A percentile compares a stretch with the other conserved stretches of the same genome.
These are phyloP conservation scores for Neonectria magnoliae DNA, from an alignment of 2,329 filamentous ascomycete species.

Conservation along the genomic window DNA sequence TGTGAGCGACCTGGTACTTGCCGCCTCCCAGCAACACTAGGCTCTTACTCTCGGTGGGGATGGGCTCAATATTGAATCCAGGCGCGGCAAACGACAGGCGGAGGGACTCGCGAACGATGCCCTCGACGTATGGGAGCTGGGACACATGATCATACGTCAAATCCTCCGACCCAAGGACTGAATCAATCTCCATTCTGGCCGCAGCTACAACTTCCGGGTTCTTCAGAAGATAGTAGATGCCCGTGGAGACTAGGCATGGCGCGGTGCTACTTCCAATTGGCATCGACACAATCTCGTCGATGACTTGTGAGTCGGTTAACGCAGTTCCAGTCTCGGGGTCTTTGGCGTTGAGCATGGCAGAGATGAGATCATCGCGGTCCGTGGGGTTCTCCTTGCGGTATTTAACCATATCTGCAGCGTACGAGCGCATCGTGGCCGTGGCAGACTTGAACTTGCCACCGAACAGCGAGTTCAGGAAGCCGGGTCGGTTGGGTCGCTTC, in stretches of 20 bases:
- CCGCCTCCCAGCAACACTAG: slow-evolving; percentile 60
- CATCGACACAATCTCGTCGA: slow-evolving; percentile 76
- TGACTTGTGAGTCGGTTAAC: slow-evolving; percentile 68
- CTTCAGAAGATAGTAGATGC: slow-evolving; percentile 62
- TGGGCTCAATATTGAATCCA: slow-evolving; percentile 64
- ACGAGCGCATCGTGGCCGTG: slow-evolving; percentile 64
- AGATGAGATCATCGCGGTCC: slow-evolving; percentile 68
- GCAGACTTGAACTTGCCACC: slow-evolving; percentile 63
- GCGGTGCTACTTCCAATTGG: slow-evolving; percentile 66
- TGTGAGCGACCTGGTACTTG: slow-evolving; percentile 59
- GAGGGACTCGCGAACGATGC: slow-evolving; percentile 63
- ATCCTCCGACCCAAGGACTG: slow-evolving; percentile 57
- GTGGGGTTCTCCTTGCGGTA: slow-evolving; percentile 63
- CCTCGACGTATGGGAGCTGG: slow-evolving; percentile 64
- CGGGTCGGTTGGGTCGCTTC: slow-evolving; percentile 62
- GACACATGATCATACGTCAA: slow-evolving; percentile 59
- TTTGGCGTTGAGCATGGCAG: slow-evolving; percentile 65
- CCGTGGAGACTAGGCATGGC: slow-evolving; percentile 55
- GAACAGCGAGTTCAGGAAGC: slow-evolving; percentile 62
- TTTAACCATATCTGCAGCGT: slow-evolving; percentile 66
- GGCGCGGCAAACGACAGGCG: slow-evolving; percentile 65
- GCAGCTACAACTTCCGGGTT: slow-evolving; percentile 58
- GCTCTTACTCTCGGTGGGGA: slow-evolving; percentile 50
- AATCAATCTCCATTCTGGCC: slow-evolving; percentile 64
- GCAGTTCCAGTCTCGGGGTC: slow-evolving; percentile 70